These are phyloP conservation scores for Meyerozyma athensensis DNA, from an alignment of 1,139 yeast genomes.

Conservation along the genomic window DNA sequence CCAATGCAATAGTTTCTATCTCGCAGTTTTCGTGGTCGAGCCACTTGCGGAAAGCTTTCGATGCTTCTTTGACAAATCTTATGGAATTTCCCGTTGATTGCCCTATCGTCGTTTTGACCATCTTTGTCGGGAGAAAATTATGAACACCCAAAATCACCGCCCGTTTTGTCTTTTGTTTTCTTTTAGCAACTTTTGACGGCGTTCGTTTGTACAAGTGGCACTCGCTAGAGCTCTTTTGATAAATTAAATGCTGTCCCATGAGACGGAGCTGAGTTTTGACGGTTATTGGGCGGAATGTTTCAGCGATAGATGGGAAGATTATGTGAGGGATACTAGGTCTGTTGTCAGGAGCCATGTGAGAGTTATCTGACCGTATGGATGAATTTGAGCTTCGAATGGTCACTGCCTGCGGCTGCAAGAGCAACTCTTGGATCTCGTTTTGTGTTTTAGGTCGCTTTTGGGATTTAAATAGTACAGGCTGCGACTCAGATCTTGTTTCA, in stretches of 20 bases:
- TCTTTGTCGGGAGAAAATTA: conserved; percentile 49
- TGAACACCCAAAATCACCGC: conserved; percentile 47
- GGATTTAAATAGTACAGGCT: conserved; percentile 35
- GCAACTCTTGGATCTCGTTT: conserved; percentile 31
- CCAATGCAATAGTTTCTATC: conserved; percentile 47
- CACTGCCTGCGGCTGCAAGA: conserved; percentile 3
- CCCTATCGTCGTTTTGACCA: conserved; percentile 43
- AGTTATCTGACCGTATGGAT: conserved; percentile 7
- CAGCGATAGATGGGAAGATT: conserved; percentile 13
- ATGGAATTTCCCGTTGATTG: conserved; percentile 44
- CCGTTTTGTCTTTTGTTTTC: conserved; percentile 22
- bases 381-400: conserved; percentile 6
- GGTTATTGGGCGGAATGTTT: conserved; percentile 36
- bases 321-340: not conserved
- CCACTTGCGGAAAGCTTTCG: conserved; percentile 38
- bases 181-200: conserved; percentile 11
- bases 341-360: conserved; percentile 3
- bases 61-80: conserved; percentile 30
- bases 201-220: conserved; percentile 29
- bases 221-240: conserved; percentile 25
- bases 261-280: conserved; percentile 36
- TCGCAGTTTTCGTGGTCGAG: conserved; percentile 20
- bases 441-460: conserved; percentile 33
- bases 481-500: conserved; percentile 34
- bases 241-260: conserved; percentile 27